These are phyloP conservation scores for Isabelozyma pseudorhagii DNA, from an alignment of 805 yeast genomes.

Conservation along the genomic window DNA sequence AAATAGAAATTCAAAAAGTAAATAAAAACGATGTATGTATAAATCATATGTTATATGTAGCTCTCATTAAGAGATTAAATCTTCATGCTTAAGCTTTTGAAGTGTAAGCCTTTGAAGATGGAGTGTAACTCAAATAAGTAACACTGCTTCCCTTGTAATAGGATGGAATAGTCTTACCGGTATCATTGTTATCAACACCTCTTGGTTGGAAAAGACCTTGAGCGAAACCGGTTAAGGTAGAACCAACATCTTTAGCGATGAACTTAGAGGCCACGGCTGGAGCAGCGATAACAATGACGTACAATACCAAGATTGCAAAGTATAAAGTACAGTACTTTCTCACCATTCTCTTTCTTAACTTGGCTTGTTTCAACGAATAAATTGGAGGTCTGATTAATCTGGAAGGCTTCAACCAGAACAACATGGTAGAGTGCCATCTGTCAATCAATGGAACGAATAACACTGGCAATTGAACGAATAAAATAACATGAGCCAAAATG, in stretches of 20 bases:
- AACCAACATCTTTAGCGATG: slow-evolving; percentile 34
- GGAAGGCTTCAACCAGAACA: slow-evolving; percentile 97
- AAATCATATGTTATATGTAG: neutral
- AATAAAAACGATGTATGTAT: slow-evolving; percentile 1
- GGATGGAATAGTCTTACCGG: slow-evolving; percentile 50
- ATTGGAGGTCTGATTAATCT: slow-evolving; percentile 98
- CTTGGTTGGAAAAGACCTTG: slow-evolving; percentile 89
- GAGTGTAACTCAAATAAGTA: slow-evolving; percentile 48
- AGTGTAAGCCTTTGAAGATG: slow-evolving; percentile 53
- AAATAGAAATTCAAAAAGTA: neutral
- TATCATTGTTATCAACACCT: slow-evolving; percentile 76
- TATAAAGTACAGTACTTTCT: slow-evolving; percentile 85
- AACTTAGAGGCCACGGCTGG: slow-evolving; percentile 83
- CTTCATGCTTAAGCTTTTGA: slow-evolving; percentile 43
- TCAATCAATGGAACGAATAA: slow-evolving; percentile 84
- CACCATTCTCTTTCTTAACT: slow-evolving; percentile 96
- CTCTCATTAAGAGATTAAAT: neutral
- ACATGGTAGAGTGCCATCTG: slow-evolving; percentile 96
- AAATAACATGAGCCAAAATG: slow-evolving; percentile 82
- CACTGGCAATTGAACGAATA: slow-evolving; percentile 87
- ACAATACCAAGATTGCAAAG: slow-evolving; percentile 64
- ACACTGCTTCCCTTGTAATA: slow-evolving; percentile 18
- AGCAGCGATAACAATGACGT: slow-evolving; percentile 76
- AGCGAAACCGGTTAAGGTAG: slow-evolving; percentile 32
- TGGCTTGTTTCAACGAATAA: slow-evolving; percentile 92